These are phyloP conservation scores for Podila horticola DNA, from an alignment of 192 early-diverging fungal species.

Conservation along the genomic window DNA sequence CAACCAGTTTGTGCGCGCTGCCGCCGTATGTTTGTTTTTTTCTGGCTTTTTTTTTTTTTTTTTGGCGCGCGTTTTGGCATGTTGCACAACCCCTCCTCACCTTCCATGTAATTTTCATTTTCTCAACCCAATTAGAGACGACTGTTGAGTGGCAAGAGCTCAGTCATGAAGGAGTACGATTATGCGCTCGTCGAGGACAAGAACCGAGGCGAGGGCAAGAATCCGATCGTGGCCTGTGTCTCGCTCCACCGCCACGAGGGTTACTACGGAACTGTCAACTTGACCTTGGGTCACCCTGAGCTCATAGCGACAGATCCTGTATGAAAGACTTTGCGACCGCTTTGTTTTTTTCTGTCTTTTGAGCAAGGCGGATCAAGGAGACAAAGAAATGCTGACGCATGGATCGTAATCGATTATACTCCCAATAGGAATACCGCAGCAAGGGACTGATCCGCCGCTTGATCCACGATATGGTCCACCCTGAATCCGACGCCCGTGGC, in stretches of 20 bases:
- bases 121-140: slow-evolving; percentile 10
- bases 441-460: slow-evolving; percentile 1
- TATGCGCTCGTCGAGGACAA: slow-evolving; percentile 38
- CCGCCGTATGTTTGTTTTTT: slow-evolving; percentile 5
- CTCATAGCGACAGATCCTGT: slow-evolving; percentile 21
- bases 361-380: too few relatives aligned
- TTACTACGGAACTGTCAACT: slow-evolving; percentile 19
- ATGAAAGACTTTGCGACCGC: background rate
- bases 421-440: background rate
- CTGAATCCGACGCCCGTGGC: slow-evolving; percentile 7
- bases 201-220: slow-evolving; percentile 5
- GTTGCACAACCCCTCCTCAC: background rate
- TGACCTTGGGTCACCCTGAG: slow-evolving; percentile 27
- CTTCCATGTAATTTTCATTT: background rate
- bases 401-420: too few relatives aligned
- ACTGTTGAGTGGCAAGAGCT: slow-evolving; percentile 19
- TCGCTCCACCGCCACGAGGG: slow-evolving; percentile 16
- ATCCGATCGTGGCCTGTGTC: slow-evolving; percentile 32
- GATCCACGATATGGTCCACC: slow-evolving; percentile 2
- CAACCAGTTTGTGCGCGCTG: slow-evolving; percentile 9
- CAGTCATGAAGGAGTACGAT: slow-evolving; percentile 21
- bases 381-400: too few relatives aligned
- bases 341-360: too few relatives aligned
- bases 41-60: background rate
- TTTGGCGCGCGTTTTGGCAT: background rate